These are phyloP conservation scores for Cryptococcus amylolentus DNA, from an alignment of 1,284 basidiomycete genomes.

Conservation along the genomic window DNA sequence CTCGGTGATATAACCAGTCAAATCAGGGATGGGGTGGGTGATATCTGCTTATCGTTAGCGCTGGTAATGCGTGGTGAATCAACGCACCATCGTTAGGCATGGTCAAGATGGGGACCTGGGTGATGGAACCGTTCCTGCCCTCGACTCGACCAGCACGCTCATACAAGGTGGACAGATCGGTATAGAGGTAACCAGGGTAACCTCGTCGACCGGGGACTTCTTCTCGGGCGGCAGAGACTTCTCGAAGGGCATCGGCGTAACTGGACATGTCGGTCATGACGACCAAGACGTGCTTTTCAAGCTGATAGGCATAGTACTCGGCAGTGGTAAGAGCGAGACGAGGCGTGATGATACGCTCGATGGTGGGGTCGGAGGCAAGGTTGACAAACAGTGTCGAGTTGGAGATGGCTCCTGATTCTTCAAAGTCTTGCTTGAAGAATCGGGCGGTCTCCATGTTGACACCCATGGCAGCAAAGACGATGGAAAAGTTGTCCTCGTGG, in stretches of 20 bases:
- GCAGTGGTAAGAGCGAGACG: conserved; percentile 97
- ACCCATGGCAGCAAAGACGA: conserved; percentile 99
- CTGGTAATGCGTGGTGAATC: background rate
- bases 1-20: conserved; percentile 98
- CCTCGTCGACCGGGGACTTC: conserved; percentile 99
- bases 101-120: conserved; percentile 98
- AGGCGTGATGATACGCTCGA: conserved; percentile 99
- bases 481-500: conserved; percentile 99
- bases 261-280: conserved; percentile 93
- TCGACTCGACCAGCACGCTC: conserved; percentile 98
- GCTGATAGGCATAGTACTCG: conserved; percentile 99
- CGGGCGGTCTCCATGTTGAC: conserved; percentile 99
- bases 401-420: conserved; percentile 96
- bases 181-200: conserved; percentile 84
- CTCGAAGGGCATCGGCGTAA: conserved; percentile 95
- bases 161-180: conserved; percentile 97
- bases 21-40: conserved; percentile 98
- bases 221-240: conserved; percentile 98
- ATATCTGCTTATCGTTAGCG: conserved; percentile 64
- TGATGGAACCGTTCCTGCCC: conserved; percentile 98
- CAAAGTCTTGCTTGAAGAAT: conserved; percentile 99
- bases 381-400: conserved; percentile 99
- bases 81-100: conserved; percentile 97
- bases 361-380: conserved; percentile 99
- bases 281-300: conserved; percentile 99